Evolutionary conservation across 176 grass and related monocot genomes (phyloP).

Genomic region (Cenchrus americanus): DNA sequence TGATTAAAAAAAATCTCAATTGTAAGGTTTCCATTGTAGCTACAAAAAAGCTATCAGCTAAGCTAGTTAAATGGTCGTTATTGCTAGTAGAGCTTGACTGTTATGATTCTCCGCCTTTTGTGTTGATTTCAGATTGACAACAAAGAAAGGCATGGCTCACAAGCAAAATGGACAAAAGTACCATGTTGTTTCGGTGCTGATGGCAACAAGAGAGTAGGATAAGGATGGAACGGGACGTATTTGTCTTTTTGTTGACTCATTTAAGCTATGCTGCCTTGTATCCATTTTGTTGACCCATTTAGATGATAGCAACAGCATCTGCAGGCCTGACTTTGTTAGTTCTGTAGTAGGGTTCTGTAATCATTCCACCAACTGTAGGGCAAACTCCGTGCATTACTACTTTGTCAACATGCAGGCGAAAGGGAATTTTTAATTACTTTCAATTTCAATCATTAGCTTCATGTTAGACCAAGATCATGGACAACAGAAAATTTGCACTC

Average conservation of each 20-base stretch:
- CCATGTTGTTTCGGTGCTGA: slow-evolving; percentile 11
- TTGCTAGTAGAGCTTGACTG: not conserved
- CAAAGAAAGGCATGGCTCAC: not conserved
- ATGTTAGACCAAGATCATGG: not conserved
- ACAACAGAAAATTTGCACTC: not conserved
- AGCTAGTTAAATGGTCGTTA: not conserved
- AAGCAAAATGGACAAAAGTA: not conserved
- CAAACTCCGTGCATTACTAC: not conserved
- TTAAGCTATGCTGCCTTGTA: not conserved
- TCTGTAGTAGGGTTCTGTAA: not conserved
- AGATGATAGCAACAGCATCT: not conserved
- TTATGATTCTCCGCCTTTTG: not conserved
- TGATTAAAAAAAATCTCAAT: not conserved
- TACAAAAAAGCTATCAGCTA: not conserved
- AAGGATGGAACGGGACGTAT: not conserved
- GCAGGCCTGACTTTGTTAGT: not conserved
- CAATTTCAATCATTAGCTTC: not conserved
- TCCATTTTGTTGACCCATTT: not conserved
- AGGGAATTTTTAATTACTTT: not conserved
- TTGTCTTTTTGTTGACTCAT: slow-evolving; percentile 4
- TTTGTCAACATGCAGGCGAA: not conserved
- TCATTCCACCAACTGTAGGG: not conserved
- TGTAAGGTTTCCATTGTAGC: not conserved
- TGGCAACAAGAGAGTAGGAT: slow-evolving; percentile 13
- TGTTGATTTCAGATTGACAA: not conserved